Evolutionary conservation across 768 basidiomycete species (phyloP).

Genomic region (Tricholoma sp.): DNA sequence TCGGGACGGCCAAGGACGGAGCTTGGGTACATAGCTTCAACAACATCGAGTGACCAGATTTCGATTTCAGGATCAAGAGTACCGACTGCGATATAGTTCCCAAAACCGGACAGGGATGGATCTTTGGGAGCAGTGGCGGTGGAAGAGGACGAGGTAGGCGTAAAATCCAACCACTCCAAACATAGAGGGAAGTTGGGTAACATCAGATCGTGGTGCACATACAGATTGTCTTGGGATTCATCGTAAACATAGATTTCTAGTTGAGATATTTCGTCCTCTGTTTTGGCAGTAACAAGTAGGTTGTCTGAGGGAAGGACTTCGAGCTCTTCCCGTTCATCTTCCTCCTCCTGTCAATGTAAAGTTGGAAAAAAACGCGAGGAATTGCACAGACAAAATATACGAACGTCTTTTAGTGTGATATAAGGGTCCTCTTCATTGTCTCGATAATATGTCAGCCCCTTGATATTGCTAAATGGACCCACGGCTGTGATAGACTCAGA

Average conservation of each 20-base stretch:
- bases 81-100: slow-evolving; percentile 94
- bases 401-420: slow-evolving; percentile 90
- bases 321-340: slow-evolving; percentile 84
- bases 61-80: slow-evolving; percentile 98
- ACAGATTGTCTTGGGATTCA: slow-evolving; percentile 85
- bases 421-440: slow-evolving; percentile 95
- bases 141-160: slow-evolving; percentile 54
- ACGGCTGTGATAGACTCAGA: slow-evolving; percentile 32
- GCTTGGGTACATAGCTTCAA: slow-evolving; percentile 93
- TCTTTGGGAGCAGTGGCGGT: slow-evolving; percentile 23
- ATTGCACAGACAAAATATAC: slow-evolving; percentile 14
- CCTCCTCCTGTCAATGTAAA: slow-evolving; percentile 44
- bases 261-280: slow-evolving; percentile 94
- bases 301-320: slow-evolving; percentile 90
- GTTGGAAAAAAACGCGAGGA: background rate
- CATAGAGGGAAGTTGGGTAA: slow-evolving; percentile 96
- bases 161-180: slow-evolving; percentile 98
- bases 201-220: slow-evolving; percentile 97
- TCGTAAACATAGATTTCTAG: slow-evolving; percentile 96
- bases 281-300: slow-evolving; percentile 88
- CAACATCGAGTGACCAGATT: slow-evolving; percentile 93
- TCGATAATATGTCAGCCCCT: slow-evolving; percentile 87
- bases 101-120: slow-evolving; percentile 36
- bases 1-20: slow-evolving; percentile 89
- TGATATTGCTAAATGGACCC: slow-evolving; percentile 93